Base-by-base conservation (phyloP, 352 stramenopile genomes). In the Nothophytophthora sp. region DNA sequence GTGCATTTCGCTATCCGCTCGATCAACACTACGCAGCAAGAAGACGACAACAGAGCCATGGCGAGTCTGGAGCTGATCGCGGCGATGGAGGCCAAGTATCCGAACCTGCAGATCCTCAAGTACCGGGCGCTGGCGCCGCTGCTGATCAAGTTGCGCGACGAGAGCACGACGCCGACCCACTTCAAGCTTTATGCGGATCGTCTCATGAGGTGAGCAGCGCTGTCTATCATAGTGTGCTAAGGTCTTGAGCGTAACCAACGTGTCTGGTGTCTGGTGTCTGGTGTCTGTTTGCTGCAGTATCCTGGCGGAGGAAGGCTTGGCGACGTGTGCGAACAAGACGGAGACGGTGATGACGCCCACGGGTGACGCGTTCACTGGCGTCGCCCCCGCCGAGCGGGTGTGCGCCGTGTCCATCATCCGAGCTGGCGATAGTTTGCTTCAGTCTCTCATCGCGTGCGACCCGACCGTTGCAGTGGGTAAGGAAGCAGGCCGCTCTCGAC, bases 361-460 rank as follows among this genome's bases (percentile, higher is more conserved):
- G 10, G 71, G 74, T 45, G 75, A 86, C 63, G 73, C 67, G 34
- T 86, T 77, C 54, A 81, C 56, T 40, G 76, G 63, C 4, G 35
- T 83, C 13, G 60, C 85, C 50, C 73, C 80, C 1, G 66, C 68
- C 20, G 74, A 83, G 24, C 85, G 69, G 36, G 70, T 98, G 29
- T 97, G 91, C 51, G 88, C 85, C 9, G 90, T 98, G 33, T 98
- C 92, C 18, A 98, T 99, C 57, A 91, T 99, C 55, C 83, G 96
- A 20, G 89, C 90, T 3, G 96, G 96, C 19, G 86, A 96, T 60
- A 73, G 89, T 39, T 63, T 98, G 19, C 66, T 98, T 22, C 91
- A 98, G 55, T 83, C 80, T 9, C 91, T 98, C 27, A 78, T 97
- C 36, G 70, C 86, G 30, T 85, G 94, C 65, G 79, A 90, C 30